phyloP scores from a whole-genome alignment of 1,284 basidiomycete genomes.

The Testicularia cyperi region DNA sequence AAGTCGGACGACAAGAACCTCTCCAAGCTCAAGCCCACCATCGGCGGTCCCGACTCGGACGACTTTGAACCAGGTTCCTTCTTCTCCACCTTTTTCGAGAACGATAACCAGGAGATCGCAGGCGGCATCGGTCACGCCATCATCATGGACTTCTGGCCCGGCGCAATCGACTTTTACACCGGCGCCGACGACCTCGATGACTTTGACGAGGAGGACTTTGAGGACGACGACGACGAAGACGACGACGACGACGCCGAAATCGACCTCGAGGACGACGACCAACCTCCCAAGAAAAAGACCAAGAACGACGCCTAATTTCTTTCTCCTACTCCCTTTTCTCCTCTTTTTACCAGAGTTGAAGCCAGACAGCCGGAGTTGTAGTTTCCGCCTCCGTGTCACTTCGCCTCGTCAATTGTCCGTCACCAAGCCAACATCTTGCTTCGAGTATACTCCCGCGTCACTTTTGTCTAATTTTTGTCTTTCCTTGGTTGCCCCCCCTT shows the following conservation, averaged over 20 bases:
- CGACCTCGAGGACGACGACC: conserved; percentile 53
- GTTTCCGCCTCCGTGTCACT: no score
- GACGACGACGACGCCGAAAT: conserved; percentile 53
- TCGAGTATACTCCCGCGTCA: no score
- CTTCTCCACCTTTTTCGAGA: conserved; percentile 79
- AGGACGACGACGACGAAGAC: conserved; percentile 50
- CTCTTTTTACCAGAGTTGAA: no score
- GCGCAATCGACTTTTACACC: conserved; percentile 53
- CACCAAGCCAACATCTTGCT: no score
- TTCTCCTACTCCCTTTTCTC: no score
- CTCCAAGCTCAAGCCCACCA: conserved; percentile 74
- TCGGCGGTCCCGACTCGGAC: conserved; percentile 51
- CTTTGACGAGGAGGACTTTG: conserved; percentile 47
- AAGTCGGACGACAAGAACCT: conserved; percentile 75
- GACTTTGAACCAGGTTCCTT: conserved; percentile 76
- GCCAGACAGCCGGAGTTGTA: no score
- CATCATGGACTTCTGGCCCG: conserved; percentile 55
- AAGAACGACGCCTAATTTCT: conserved; percentile 31
- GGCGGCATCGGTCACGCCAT: conserved; percentile 52
- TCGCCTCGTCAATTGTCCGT: no score
- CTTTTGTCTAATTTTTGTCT: no score
- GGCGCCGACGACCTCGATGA: conserved; percentile 46
- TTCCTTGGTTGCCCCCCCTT: no score
- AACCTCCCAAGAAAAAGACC: conserved; percentile 51
- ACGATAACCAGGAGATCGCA: conserved; percentile 39